Base-by-base conservation (phyloP, 192 early-diverging fungal species). In the Lobosporangium transversale region DNA sequence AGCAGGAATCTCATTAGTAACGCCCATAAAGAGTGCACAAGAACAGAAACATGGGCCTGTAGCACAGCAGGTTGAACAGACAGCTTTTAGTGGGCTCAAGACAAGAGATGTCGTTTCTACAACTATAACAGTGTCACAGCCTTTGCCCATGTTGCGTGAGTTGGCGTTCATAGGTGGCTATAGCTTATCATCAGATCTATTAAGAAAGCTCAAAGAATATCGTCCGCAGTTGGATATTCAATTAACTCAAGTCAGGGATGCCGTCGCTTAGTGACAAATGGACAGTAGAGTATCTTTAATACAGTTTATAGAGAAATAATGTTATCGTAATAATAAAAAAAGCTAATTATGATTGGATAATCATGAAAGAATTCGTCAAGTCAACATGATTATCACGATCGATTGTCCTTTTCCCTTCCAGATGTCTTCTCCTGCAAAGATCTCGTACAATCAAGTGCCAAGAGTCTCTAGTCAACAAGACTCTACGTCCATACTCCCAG, bases 391-490 rank as follows among this genome's bases (percentile, higher is more conserved):
- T 40, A 11, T 52, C 23, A 23, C 52, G 26, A 26, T 33, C 33
- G 23, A 65, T 65, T 1, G 62, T 65, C 24, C 62, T 12, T 49
- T 53, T 65, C 27, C 62, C 52, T 17, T 65, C 62, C 2, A 65
- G 36, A 30, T 27, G n/a, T 9, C 58, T 49, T 43, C 80, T 73
- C 10, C 82, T 33, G 47, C 82, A 85, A 14, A 85, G 51, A 26
- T 79, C 81, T 21, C 83, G 57, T 4, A 74, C 80, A 44, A 85
- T 82, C 44, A 66, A 78, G 55, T 85, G 83, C 83, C 83, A 85
- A 23, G 80, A 62, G 47, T 80, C 79, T 43, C 33, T 65, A n/a
- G 73, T 66, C 21, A 85, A 29, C 15, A 62, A 45, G 14, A 85
- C 63, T 5, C 61, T 48, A 43, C 79, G 62, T 33, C 79, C 80